Percentiles rank a stretch among this genome's conserved stretches.
Evolutionary conservation across 2,329 filamentous ascomycete genomes (phyloP).

Genomic region (Tolypocladium pustulatum): DNA sequence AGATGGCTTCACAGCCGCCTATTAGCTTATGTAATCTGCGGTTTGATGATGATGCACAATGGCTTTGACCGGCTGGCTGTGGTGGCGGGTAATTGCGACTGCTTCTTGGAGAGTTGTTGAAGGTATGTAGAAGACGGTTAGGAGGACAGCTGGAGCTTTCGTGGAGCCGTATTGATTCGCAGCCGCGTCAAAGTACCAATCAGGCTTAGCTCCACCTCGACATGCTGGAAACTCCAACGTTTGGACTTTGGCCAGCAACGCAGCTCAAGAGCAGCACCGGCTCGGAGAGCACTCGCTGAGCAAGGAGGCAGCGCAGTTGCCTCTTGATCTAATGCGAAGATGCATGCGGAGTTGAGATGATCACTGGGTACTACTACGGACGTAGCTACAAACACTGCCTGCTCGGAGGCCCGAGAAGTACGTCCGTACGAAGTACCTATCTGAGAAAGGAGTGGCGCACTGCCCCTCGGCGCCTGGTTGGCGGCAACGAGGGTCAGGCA

Average conservation of each 20-base stretch:
- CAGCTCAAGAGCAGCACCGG: neutral
- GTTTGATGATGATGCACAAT: neutral
- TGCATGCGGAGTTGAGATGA: neutral
- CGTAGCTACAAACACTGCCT: neutral
- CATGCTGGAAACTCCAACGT: neutral
- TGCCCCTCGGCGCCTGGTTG: neutral
- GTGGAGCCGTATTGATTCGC: neutral
- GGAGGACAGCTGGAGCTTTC: conserved; percentile 11
- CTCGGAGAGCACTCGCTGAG: neutral
- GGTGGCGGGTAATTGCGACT: neutral
- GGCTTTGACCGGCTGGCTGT: neutral
- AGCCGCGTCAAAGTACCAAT: neutral
- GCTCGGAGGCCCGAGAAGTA: neutral
- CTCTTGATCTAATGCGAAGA: neutral
- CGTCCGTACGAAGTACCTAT: neutral
- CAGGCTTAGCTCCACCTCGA: neutral
- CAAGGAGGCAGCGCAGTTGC: neutral
- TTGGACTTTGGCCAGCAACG: neutral
- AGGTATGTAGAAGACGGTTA: neutral
- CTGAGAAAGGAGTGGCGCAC: no score
- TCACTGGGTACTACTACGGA: neutral
- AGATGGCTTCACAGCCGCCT: neutral
- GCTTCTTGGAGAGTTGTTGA: neutral
- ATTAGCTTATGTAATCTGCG: neutral
- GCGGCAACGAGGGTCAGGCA: conserved; percentile 6